Evolutionary conservation across 495 filamentous ascomycete genomes (phyloP).

Genomic region (Hypomontagnella submonticulosa): DNA sequence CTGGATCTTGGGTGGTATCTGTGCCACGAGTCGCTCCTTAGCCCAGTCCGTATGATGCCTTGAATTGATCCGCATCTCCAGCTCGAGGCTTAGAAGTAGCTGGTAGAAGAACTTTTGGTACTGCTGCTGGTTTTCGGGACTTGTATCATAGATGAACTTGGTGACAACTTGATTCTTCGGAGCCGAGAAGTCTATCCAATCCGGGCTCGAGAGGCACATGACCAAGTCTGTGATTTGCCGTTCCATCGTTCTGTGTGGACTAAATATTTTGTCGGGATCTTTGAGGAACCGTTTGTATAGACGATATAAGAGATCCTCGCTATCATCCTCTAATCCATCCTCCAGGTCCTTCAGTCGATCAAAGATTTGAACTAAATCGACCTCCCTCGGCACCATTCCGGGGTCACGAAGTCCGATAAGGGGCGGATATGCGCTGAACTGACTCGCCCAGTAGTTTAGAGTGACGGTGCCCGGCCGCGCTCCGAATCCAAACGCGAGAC

Average conservation of each 20-base stretch:
- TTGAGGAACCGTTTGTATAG: constrained; percentile 63
- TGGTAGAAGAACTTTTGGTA: constrained; percentile 77
- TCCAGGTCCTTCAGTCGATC: constrained; percentile 67
- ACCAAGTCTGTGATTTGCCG: constrained; percentile 75
- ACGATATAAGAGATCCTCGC: constrained; percentile 63
- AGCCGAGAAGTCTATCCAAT: constrained; percentile 76
- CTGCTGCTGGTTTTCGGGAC: constrained; percentile 46
- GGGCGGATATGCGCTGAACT: constrained; percentile 60
- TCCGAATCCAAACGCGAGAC: constrained; percentile 69
- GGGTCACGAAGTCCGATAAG: constrained; percentile 61
- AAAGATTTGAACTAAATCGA: constrained; percentile 63
- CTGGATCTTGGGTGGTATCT: constrained; percentile 72
- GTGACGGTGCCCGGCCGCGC: constrained; percentile 68
- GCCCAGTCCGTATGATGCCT: constrained; percentile 62
- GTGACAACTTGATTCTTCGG: constrained; percentile 72
- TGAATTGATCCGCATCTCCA: constrained; percentile 70
- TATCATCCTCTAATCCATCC: constrained; percentile 66
- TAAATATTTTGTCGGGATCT: constrained; percentile 62
- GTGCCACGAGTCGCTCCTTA: constrained; percentile 65
- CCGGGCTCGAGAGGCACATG: constrained; percentile 66
- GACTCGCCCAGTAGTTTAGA: constrained; percentile 66
- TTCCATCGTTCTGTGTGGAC: constrained; percentile 67
- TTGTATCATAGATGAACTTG: constrained; percentile 66
- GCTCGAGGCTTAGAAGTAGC: constrained; percentile 73
- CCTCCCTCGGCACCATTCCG: constrained; percentile 62